These are phyloP conservation scores for Drechslerella coelobrocha DNA, from an alignment of 2,329 filamentous ascomycete genomes.

Conservation along the genomic window DNA sequence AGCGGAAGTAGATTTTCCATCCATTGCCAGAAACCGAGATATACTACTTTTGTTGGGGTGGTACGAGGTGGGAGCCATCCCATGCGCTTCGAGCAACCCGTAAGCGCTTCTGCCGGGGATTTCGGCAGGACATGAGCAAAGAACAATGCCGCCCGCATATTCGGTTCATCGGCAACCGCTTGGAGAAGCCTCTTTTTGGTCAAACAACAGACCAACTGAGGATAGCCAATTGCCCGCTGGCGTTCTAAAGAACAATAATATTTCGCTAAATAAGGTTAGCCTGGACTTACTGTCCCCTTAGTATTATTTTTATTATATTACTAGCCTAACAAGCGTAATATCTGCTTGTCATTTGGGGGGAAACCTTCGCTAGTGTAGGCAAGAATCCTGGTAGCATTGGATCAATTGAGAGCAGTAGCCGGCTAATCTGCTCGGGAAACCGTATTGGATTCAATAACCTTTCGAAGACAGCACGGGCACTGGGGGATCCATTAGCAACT, in stretches of 20 bases:
- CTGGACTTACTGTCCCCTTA: background rate
- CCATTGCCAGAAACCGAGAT: slow-evolving; percentile 8
- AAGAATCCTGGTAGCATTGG: slow-evolving; percentile 6
- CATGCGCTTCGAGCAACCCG: slow-evolving; percentile 29
- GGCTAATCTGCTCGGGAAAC: background rate
- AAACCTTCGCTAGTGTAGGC: slow-evolving; percentile 32
- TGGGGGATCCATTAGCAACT: slow-evolving; percentile 2
- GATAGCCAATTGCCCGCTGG: background rate
- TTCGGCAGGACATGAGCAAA: slow-evolving; percentile 39
- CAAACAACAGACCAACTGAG: background rate
- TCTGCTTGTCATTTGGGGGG: too few relatives aligned
- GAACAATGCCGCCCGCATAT: slow-evolving; percentile 4
- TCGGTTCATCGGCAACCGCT: slow-evolving; percentile 36
- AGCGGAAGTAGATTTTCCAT: slow-evolving; percentile 13
- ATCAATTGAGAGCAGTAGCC: background rate
- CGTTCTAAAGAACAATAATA: background rate
- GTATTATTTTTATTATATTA: background rate
- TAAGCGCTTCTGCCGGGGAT: slow-evolving; percentile 34
- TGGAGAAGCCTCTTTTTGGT: slow-evolving; percentile 18
- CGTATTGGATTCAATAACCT: slow-evolving; percentile 6
- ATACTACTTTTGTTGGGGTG: background rate
- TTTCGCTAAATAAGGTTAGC: slow-evolving; percentile 19
- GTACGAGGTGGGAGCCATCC: slow-evolving; percentile 15
- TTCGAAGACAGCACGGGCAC: slow-evolving; percentile 15
- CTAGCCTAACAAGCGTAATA: too few relatives aligned